Evolutionary conservation across 148 eudicot species (phyloP), one percentile per base, ranked within the genome.

Genomic region (Rhododendron henanense): DNA sequence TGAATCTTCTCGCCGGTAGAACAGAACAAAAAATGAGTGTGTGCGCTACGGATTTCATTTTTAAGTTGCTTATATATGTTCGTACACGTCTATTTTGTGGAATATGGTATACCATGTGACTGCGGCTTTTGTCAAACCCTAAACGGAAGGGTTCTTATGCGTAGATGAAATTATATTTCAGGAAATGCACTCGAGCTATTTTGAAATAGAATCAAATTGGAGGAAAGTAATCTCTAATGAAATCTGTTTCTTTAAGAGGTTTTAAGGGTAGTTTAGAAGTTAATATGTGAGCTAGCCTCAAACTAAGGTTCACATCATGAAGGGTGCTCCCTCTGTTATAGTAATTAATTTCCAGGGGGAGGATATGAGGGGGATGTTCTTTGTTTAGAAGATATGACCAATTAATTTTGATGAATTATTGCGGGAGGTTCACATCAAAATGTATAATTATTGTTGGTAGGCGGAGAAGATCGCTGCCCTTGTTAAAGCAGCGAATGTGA

Each of bases 401-500:
- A 9, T 8, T 23, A 63, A 59, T 11, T 63, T 63, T 23, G 11
- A 63, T 7, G 10, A 61, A 59, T 59, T 1, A 1, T 59, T 59
- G n/a, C n/a, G 2, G 19, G 21, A 59, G 69, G 69, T 1, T 61
- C 28, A 61, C 69, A 61, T 61, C 21, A 7, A 63, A 23, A 63
- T 71, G 48, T 18, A 2, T 6, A 8, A 67, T 67, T 41, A 8
- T 19, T 81, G 25, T 41, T 9, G 21, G 33, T 10, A 76, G 86
- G 86, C 81, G 10, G 86, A 84, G 11, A 84, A 84, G 80, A 74
- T 84, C 55, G 50, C 69, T 23, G 3, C 86, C 45, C 13, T 84
- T 8, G 81, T 84, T 31, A 84, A 84, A 55, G 81, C 81, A 23
- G 85, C 85, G 44, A 69, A 69, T 23, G 41, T 69, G n/a, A 16